Conservation (phyloP, 2,329 filamentous ascomycete species). For the Mariannaea elegans region DNA sequence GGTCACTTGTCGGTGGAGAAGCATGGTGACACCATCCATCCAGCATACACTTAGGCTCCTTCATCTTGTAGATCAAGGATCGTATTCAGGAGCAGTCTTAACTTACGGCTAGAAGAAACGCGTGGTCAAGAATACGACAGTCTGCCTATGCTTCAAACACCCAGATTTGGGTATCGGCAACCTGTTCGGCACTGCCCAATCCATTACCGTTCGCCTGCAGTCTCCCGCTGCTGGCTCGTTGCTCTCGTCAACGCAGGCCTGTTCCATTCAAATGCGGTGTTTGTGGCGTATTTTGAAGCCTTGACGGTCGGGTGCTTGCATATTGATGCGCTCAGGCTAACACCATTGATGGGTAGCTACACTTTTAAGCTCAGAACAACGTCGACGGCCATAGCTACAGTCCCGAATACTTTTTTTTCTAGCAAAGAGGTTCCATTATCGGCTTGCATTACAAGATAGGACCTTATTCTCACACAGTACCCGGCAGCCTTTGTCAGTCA, state of each 20-base stretch:
- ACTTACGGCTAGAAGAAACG: neutral
- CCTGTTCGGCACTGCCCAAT: slow-evolving; percentile 28
- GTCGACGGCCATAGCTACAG: slow-evolving; percentile 22
- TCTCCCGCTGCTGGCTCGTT: slow-evolving; percentile 39
- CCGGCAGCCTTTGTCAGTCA: slow-evolving; percentile 16
- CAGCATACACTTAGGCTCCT: slow-evolving; percentile 4
- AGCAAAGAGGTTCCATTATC: slow-evolving; percentile 23
- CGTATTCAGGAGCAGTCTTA: neutral
- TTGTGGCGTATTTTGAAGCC: slow-evolving; percentile 59
- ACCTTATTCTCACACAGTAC: slow-evolving; percentile 12
- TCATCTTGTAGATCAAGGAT: neutral
- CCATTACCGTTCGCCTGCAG: slow-evolving; percentile 37
- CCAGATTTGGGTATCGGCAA: slow-evolving; percentile 30
- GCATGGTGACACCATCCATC: slow-evolving; percentile 2
- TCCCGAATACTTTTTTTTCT: slow-evolving; percentile 23
- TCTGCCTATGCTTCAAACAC: slow-evolving; percentile 27
- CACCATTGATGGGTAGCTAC: slow-evolving; percentile 24
- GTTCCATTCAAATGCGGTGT: slow-evolving; percentile 53
- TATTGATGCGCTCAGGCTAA: slow-evolving; percentile 49
- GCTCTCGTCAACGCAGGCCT: slow-evolving; percentile 39
- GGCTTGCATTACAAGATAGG: slow-evolving; percentile 16
- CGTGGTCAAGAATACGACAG: neutral
- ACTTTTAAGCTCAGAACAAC: slow-evolving; percentile 33
- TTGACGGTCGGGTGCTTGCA: slow-evolving; percentile 60
- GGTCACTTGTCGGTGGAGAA: slow-evolving; percentile 14